Base-by-base conservation (phyloP, 1,284 basidiomycete species). In the Cryptococcus amylolentus region DNA sequence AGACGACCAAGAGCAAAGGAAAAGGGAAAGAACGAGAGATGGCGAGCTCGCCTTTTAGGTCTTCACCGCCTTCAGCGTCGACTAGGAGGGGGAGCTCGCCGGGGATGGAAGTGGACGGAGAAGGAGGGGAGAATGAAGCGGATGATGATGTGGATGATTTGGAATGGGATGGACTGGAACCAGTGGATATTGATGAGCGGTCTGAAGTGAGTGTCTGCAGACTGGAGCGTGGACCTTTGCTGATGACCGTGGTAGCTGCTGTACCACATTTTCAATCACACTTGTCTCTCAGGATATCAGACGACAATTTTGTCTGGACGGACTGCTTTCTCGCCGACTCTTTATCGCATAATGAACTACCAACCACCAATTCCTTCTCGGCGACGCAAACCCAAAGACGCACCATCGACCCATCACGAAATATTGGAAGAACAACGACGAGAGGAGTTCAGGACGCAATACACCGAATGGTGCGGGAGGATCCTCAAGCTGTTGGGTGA, bases 241-340 rank as follows among this genome's bases (percentile, higher is more conserved):
- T 46, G 44, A 46, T 35, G 31, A 35, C 31, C 31, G 31, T 35
- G 7, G 7, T 44, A 75, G 71, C 56, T 75, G 0, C 51, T 69
- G n/a, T 65, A 71, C 50, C 70, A 73, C 47, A 48, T 75, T 1
- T 61, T 73, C 48, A 66, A 64, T 35, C 64, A 73, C 51, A 46
- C 58, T 8, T 49, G 62, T 1, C 40, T 61, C 8, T 69, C 66
- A 2, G 42, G 59, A 1, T 52, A 68, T 23, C 62, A 66, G 39
- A 38, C 48, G 41, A 52, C 40, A 0, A 9, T 39, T 16, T 35
- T 54, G 54, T 49, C 46, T 10, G 27, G 54, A 18, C 52, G 42
- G 20, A 53, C 43, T 6, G 58, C 18, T 20, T 18, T 26, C 12
- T 10, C 62, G 51, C 64, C 69, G 10, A 64, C 68, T 1, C 54